These are phyloP conservation scores for Aspergillus steynii DNA, from an alignment of 495 filamentous ascomycete species.

Conservation along the genomic window DNA sequence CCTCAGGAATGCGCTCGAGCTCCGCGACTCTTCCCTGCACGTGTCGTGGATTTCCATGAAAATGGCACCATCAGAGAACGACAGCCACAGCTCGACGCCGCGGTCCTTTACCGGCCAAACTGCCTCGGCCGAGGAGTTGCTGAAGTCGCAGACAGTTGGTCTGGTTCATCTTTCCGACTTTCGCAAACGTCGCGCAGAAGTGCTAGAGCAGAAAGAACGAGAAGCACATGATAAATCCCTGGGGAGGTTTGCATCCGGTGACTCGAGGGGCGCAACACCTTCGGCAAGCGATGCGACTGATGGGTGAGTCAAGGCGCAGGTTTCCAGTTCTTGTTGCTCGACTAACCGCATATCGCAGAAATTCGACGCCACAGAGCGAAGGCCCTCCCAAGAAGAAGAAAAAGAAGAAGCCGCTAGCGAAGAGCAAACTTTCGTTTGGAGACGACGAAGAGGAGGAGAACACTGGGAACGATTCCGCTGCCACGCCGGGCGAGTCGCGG, in stretches of 20 bases:
- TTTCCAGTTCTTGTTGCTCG: conserved; percentile 7
- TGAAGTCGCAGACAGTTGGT: conserved; percentile 90
- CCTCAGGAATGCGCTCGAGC: neutral
- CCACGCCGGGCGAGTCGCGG: conserved; percentile 38
- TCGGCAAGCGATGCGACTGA: conserved; percentile 53
- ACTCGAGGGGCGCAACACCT: conserved; percentile 54
- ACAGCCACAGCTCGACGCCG: conserved; percentile 40
- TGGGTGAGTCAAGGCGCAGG: conserved; percentile 42
- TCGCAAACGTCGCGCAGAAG: conserved; percentile 93
- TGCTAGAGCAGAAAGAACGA: conserved; percentile 84
- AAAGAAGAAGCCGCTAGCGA: conserved; percentile 62
- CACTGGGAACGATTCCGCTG: conserved; percentile 34
- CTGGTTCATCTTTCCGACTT: conserved; percentile 92
- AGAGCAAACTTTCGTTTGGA: conserved; percentile 70
- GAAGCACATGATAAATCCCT: conserved; percentile 68
- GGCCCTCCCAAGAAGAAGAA: conserved; percentile 64
- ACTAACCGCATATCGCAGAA: conserved; percentile 47
- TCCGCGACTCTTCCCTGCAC: neutral
- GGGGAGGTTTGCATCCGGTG: conserved; percentile 49
- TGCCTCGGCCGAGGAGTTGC: conserved; percentile 82
- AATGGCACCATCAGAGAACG: conserved; percentile 41
- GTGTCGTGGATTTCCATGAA: conserved; percentile 6
- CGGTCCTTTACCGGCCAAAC: conserved; percentile 73
- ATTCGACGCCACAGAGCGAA: conserved; percentile 41
- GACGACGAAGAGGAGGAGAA: conserved; percentile 58